Evolutionary conservation across 371 early-diverging fungal species (phyloP), one percentile per base, ranked within the genome.

Genomic region (Nematocida ausubeli): DNA sequence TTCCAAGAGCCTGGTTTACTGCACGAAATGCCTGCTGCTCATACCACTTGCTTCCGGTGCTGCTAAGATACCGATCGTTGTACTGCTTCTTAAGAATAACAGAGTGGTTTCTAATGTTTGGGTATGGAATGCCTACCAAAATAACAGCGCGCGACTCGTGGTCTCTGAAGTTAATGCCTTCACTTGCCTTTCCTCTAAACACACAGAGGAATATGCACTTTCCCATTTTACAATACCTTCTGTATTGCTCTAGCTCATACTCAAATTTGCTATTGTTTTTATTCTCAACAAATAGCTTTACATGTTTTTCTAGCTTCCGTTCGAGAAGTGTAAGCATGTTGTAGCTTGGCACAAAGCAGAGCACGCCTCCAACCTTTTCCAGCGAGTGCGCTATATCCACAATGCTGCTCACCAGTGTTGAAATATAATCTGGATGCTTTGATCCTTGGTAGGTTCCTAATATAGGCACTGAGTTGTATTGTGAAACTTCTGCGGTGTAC

Each of bases 131-230:
- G n/a, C 96, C 93, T 19, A 92, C 84, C 0, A 90, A 87, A 35
- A 95, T 85, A 2, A 95, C 93, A 0, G 93, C 92, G 47, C 96
- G 88, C 49, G 92, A 92, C 50, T 89, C 88, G 44, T 88, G 84
- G 84, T 95, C 93, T 2, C 89, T 89, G 82, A 95, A 95, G 81
- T 95, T 94, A 57, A 94, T 90, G 7, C 96, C 96, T 83, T 95
- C 96, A 37, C 90, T 89, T 0, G 92, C 92, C 84, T 93, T 95
- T 2, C 96, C 96, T 32, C 94, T 86, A 81, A 89, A 93, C 0
- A 89, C 88, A 39, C 87, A 85, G 66, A 88, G 81, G 34, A 88
- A 89, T 88, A 22, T 89, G 85, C 58, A 89, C 81, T 3, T 89
- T 39, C 80, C 78, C 6, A 50, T 42, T 50, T 22, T 51, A 34